Percentiles rank a stretch among this genome's conserved stretches.
phyloP scores from a whole-genome alignment of 768 basidiomycete species.

The Phallus indusiatus region DNA sequence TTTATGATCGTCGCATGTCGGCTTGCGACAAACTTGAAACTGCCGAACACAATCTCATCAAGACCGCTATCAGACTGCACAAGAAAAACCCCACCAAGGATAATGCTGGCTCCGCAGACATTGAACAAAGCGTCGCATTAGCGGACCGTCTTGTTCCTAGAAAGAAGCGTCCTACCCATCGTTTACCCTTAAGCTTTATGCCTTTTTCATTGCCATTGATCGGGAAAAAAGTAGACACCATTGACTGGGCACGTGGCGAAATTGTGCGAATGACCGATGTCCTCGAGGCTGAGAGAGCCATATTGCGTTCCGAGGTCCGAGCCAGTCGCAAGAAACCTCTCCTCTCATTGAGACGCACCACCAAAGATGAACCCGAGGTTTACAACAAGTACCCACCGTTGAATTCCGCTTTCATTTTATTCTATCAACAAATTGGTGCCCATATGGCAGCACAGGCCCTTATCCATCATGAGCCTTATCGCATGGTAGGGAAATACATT shows the following conservation, averaged over 20 bases:
- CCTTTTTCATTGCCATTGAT: slow-evolving; percentile 53
- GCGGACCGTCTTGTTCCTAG: slow-evolving; percentile 54
- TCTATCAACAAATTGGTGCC: slow-evolving; percentile 87
- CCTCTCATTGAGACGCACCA: not conserved
- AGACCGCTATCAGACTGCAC: slow-evolving; percentile 64
- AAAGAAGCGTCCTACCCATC: slow-evolving; percentile 70
- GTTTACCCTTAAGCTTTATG: slow-evolving; percentile 45
- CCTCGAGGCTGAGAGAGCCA: slow-evolving; percentile 41
- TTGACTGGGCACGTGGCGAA: slow-evolving; percentile 80
- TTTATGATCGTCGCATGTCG: slow-evolving; percentile 65
- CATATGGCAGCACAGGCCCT: slow-evolving; percentile 75
- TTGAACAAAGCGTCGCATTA: slow-evolving; percentile 18
- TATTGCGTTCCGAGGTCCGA: slow-evolving; percentile 15
- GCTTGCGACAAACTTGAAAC: slow-evolving; percentile 77
- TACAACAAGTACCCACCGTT: slow-evolving; percentile 41
- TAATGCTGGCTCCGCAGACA: slow-evolving; percentile 22
- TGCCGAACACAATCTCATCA: slow-evolving; percentile 72
- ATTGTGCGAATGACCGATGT: slow-evolving; percentile 46
- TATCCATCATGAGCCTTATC: slow-evolving; percentile 72
- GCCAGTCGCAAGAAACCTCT: slow-evolving; percentile 1
- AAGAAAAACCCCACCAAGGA: slow-evolving; percentile 29
- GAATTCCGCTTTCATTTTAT: slow-evolving; percentile 79
- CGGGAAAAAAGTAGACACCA: slow-evolving; percentile 87
- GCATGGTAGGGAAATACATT: slow-evolving; percentile 66
- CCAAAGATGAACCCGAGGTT: slow-evolving; percentile 17